Percentiles rank a stretch among this genome's conserved stretches.
phyloP scores from a whole-genome alignment of 257 asterid species.

The Oldenlandia corymbosa region DNA sequence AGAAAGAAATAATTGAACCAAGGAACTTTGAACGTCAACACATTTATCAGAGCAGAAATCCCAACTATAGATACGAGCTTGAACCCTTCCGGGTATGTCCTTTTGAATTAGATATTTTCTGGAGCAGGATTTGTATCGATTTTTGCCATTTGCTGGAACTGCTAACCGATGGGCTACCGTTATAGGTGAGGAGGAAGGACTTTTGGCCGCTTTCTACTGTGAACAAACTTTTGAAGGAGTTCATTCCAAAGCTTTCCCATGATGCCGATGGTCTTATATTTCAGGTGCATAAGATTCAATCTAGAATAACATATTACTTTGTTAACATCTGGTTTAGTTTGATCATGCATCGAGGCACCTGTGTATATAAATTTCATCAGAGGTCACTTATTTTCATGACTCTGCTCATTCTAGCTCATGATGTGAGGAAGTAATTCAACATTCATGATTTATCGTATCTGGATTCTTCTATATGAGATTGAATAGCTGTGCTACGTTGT shows the following conservation, averaged over 20 bases:
- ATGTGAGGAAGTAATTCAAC: neutral
- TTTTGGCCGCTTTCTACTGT: constrained; percentile 97
- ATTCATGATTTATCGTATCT: neutral
- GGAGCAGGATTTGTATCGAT: neutral
- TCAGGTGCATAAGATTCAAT: constrained; percentile 51
- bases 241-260: constrained; percentile 92
- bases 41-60: constrained; percentile 56
- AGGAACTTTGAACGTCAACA: constrained; percentile 66
- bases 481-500: neutral
- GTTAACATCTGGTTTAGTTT: constrained; percentile 1
- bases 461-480: neutral
- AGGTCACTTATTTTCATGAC: neutral
- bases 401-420: neutral
- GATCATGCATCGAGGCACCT: neutral
- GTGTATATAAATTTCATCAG: neutral
- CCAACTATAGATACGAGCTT: constrained; percentile 75
- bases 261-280: constrained; percentile 96
- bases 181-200: constrained; percentile 92
- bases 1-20: constrained; percentile 89
- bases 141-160: constrained; percentile 12
- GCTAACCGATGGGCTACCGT: constrained; percentile 29
- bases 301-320: neutral
- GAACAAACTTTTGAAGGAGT: constrained; percentile 70
- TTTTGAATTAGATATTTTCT: neutral
- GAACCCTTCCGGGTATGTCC: constrained; percentile 87